Conservation (phyloP, 2,329 filamentous ascomycete species). For the Aspergillus sp. region DNA sequence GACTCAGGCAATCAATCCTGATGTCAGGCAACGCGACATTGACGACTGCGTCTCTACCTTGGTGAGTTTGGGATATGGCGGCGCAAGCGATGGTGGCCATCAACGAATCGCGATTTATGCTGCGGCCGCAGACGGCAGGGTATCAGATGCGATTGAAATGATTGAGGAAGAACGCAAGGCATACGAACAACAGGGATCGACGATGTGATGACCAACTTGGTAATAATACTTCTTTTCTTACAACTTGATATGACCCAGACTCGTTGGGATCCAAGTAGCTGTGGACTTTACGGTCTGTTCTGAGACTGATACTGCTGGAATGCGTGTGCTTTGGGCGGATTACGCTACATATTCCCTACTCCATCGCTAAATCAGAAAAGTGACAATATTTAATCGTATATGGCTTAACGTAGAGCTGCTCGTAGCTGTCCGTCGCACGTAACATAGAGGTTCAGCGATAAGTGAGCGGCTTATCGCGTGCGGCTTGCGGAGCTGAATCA, state of each 20-base stretch:
- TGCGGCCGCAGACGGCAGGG: constrained; percentile 44
- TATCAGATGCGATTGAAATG: constrained; percentile 52
- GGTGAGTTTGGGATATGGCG: constrained; percentile 45
- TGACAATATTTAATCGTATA: background rate
- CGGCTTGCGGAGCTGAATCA: constrained; percentile 13
- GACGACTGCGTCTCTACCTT: constrained; percentile 44
- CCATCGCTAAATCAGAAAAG: background rate
- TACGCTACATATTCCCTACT: background rate
- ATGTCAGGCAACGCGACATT: constrained; percentile 22
- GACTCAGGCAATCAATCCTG: background rate
- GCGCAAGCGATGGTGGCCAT: constrained; percentile 35
- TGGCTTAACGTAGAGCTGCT: no score
- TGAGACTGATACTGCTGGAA: constrained; percentile 3
- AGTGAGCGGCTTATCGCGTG: background rate
- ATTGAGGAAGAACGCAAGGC: constrained; percentile 52
- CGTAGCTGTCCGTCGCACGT: no score
- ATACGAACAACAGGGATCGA: constrained; percentile 35
- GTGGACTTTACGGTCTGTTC: background rate
- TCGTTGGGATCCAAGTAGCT: constrained; percentile 1
- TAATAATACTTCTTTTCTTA: constrained; percentile 4
- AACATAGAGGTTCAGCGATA: background rate
- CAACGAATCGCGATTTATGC: constrained; percentile 49
- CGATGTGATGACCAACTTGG: constrained; percentile 11
- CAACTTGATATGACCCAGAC: constrained; percentile 4
- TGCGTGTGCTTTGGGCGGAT: background rate